Evolutionary conservation across 257 asterid species (phyloP).

Genomic region (Fraxinus quadrangulata): DNA sequence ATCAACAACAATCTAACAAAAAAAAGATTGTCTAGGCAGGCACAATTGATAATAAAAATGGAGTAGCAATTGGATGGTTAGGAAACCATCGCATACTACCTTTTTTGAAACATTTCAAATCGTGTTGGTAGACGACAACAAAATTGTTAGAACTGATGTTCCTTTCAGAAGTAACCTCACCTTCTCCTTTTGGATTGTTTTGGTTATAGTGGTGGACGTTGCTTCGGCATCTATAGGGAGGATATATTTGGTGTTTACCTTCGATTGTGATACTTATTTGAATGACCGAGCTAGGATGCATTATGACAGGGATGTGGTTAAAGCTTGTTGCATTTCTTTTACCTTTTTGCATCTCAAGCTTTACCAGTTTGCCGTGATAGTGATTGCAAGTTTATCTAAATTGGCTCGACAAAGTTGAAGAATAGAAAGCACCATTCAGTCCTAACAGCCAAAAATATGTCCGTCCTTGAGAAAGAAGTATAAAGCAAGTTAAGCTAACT

Average conservation of each 20-base stretch:
- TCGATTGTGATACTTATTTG: background rate
- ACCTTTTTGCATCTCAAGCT: background rate
- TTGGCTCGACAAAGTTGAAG: background rate
- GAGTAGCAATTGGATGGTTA: too few relatives aligned
- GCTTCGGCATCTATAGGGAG: background rate
- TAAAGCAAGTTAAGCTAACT: too few relatives aligned
- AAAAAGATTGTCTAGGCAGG: too few relatives aligned
- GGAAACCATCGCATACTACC: too few relatives aligned
- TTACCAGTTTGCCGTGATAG: background rate
- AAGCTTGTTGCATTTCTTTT: background rate
- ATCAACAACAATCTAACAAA: too few relatives aligned
- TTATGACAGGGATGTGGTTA: background rate
- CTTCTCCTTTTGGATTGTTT: conserved; percentile 9
- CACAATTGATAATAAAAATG: too few relatives aligned
- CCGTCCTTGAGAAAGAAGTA: too few relatives aligned
- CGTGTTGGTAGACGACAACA: too few relatives aligned
- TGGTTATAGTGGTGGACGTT: conserved; percentile 6
- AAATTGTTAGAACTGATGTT: too few relatives aligned
- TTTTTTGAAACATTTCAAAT: too few relatives aligned
- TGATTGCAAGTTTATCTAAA: background rate
- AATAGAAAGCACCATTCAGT: background rate
- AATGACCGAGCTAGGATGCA: background rate
- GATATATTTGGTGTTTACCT: background rate
- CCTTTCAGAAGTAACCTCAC: background rate
- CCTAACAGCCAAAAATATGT: too few relatives aligned